Percentiles rank a stretch among this genome's conserved stretches.
Evolutionary conservation across 768 basidiomycete species (phyloP).

Genomic region (Kockovaella imperatae): DNA sequence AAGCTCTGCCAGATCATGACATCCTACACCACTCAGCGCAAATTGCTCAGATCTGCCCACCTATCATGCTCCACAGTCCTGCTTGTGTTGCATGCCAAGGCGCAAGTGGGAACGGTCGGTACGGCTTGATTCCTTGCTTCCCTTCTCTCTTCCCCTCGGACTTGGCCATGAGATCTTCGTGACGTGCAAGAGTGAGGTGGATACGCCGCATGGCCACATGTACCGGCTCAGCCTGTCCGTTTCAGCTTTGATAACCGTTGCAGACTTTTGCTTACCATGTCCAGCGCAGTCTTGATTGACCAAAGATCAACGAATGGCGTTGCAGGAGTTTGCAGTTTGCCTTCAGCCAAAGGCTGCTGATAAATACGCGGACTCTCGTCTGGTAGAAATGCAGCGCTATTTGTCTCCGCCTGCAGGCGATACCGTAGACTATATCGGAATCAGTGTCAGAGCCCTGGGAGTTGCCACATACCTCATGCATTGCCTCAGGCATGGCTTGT

Average conservation of each 20-base stretch:
- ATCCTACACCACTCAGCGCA: slow-evolving; percentile 11
- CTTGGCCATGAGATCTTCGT: slow-evolving; percentile 8
- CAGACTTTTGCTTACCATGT: slow-evolving; percentile 24
- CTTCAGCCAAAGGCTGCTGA: slow-evolving; percentile 12
- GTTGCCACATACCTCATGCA: slow-evolving; percentile 33
- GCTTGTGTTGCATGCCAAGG: slow-evolving; percentile 35
- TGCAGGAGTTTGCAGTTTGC: slow-evolving; percentile 16
- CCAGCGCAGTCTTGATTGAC: slow-evolving; percentile 32
- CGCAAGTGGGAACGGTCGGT: slow-evolving; percentile 14
- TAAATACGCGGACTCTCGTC: slow-evolving; percentile 11
- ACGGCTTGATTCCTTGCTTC: slow-evolving; percentile 8
- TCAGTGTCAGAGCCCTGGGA: not conserved
- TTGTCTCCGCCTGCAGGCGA: slow-evolving; percentile 10
- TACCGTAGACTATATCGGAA: slow-evolving; percentile 10
- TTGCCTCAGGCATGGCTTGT: slow-evolving; percentile 37
- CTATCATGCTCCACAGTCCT: slow-evolving; percentile 34
- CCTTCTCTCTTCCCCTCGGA: slow-evolving; percentile 11
- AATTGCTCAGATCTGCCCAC: slow-evolving; percentile 5
- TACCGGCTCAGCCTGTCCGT: slow-evolving; percentile 35
- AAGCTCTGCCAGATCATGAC: slow-evolving; percentile 15
- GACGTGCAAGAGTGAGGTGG: slow-evolving; percentile 19
- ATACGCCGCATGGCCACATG: slow-evolving; percentile 32
- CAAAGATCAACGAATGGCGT: slow-evolving; percentile 39
- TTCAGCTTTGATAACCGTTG: not conserved
- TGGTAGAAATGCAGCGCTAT: not conserved